A percentile compares a stretch with the other conserved stretches of the same genome.
These are phyloP conservation scores for Neofusicoccum cordaticola DNA, from an alignment of 2,329 filamentous ascomycete species.

Conservation along the genomic window DNA sequence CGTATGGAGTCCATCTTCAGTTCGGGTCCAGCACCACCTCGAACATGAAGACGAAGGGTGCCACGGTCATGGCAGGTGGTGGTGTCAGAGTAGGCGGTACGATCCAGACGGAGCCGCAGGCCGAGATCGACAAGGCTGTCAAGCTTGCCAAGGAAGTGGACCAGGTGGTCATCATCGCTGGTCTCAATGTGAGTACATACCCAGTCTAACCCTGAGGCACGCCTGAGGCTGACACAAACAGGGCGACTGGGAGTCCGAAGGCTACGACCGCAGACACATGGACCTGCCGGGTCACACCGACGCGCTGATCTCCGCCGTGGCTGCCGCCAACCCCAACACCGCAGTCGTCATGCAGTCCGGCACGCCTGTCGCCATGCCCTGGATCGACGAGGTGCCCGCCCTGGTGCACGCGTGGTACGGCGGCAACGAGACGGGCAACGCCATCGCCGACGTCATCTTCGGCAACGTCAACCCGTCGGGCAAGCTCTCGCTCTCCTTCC, in stretches of 20 bases:
- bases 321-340: conserved; percentile 60
- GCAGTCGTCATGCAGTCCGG: conserved; percentile 65
- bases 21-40: conserved; percentile 19
- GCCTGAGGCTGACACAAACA: neutral
- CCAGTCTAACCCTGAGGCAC: no score
- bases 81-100: conserved; percentile 62
- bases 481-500: conserved; percentile 62
- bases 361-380: conserved; percentile 66
- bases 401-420: conserved; percentile 71
- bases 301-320: conserved; percentile 43
- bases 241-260: conserved; percentile 27
- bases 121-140: conserved; percentile 20
- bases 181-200: conserved; percentile 58
- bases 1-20: conserved; percentile 35
- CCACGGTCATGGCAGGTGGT: conserved; percentile 36
- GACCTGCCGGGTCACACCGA: conserved; percentile 60
- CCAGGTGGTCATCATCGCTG: conserved; percentile 63
- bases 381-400: conserved; percentile 61
- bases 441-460: conserved; percentile 62
- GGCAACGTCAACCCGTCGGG: conserved; percentile 63
- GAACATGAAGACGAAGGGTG: conserved; percentile 12
- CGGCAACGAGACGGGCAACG: conserved; percentile 62
- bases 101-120: conserved; percentile 52
- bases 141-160: conserved; percentile 50
- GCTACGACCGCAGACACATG: conserved; percentile 23